Conservation (phyloP, 1,284 basidiomycete species). For the Mycena citricolor region DNA sequence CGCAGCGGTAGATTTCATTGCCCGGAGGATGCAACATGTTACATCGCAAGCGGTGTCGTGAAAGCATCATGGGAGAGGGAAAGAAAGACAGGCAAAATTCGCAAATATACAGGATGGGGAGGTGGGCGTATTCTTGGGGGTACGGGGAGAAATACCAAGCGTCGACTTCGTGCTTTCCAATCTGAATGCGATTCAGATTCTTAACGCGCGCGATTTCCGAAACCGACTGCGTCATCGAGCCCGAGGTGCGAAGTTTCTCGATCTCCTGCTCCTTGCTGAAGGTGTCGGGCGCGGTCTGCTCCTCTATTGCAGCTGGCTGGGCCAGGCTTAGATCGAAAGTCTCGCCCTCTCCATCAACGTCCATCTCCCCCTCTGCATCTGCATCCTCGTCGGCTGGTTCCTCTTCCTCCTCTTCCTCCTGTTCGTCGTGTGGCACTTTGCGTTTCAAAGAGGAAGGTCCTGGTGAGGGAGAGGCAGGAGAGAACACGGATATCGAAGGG, state of each 20-base stretch:
- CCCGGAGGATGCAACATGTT: constrained; percentile 95
- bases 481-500: constrained; percentile 47
- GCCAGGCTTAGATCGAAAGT: constrained; percentile 53
- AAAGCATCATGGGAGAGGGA: constrained; percentile 84
- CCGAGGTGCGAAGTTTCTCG: constrained; percentile 95
- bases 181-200: constrained; percentile 96
- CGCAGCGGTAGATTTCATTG: constrained; percentile 98
- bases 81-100: constrained; percentile 96
- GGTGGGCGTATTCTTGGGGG: constrained; percentile 95
- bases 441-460: constrained; percentile 56
- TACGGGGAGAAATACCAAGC: constrained; percentile 99
- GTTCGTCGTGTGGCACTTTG: constrained; percentile 58
- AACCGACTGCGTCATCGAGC: constrained; percentile 98
- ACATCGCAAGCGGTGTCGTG: constrained; percentile 90
- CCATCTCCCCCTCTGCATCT: constrained; percentile 56
- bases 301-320: constrained; percentile 38
- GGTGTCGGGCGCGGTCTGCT: constrained; percentile 39
- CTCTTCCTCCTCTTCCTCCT: constrained; percentile 64
- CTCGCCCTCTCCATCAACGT: constrained; percentile 62
- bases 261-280: constrained; percentile 99
- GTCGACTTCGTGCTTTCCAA: constrained; percentile 95
- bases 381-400: constrained; percentile 58
- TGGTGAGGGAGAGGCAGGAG: constrained; percentile 55
- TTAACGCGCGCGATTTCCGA: constrained; percentile 98
- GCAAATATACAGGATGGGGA: constrained; percentile 95